phyloP scores from a whole-genome alignment of 164 flowering plant species.

The Taxillus chinensis region DNA sequence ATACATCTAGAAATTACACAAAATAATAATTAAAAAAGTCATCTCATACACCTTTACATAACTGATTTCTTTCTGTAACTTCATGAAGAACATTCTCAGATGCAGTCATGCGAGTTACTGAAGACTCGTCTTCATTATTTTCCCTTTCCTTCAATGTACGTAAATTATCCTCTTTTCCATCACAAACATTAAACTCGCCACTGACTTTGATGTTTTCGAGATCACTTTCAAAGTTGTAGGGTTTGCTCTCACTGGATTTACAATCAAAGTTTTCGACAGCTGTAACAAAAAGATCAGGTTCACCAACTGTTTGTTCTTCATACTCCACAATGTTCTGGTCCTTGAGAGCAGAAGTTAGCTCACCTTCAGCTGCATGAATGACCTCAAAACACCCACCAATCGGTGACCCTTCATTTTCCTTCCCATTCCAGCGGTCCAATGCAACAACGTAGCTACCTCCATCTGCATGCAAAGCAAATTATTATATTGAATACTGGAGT shows the following conservation, averaged over 20 bases:
- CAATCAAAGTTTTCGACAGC: background rate
- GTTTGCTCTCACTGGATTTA: background rate
- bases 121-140: background rate
- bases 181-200: background rate
- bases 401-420: background rate
- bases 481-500: background rate
- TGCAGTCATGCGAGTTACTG: too few species aligned
- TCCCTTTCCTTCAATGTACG: background rate
- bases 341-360: background rate
- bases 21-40: too few species aligned
- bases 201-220: background rate
- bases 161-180: background rate
- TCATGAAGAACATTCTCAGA: too few species aligned
- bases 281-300: background rate
- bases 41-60: too few species aligned
- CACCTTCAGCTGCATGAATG: background rate
- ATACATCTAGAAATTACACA: too few species aligned
- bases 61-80: too few species aligned
- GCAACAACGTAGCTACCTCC: background rate
- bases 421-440: background rate
- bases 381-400: background rate
- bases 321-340: background rate
- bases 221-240: background rate
- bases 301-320: background rate
- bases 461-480: background rate